Conservation (phyloP, 345 rosid genomes). For the Streptanthus diversifolius region DNA sequence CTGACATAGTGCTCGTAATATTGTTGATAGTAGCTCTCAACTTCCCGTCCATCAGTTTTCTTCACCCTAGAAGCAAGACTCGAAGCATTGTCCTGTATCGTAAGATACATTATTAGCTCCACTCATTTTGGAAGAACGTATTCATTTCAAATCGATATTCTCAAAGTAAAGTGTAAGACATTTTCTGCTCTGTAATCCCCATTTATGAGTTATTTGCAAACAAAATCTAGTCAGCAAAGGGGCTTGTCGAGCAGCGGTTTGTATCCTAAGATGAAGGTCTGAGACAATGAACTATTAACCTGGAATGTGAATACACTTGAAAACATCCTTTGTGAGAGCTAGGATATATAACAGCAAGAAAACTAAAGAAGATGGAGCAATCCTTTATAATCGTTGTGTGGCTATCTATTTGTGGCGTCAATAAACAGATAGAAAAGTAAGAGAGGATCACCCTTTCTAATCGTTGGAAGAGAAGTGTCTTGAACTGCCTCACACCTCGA, state of each 20-base stretch:
- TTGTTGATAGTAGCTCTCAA: slow-evolving; percentile 86
- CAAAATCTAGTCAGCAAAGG: not conserved
- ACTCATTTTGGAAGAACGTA: not conserved
- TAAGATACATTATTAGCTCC: not conserved
- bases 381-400: not conserved
- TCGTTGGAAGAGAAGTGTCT: slow-evolving; percentile 74
- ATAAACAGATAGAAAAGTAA: not conserved
- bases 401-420: not conserved
- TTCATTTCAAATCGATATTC: not conserved
- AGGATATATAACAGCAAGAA: not conserved
- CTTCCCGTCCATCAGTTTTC: slow-evolving; percentile 96
- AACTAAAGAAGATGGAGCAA: not conserved
- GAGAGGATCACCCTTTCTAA: slow-evolving; percentile 61
- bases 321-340: not conserved
- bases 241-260: not conserved
- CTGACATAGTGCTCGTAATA: slow-evolving; percentile 88
- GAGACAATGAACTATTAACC: not conserved
- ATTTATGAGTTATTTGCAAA: not conserved
- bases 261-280: not conserved
- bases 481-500: slow-evolving; percentile 87
- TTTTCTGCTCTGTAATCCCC: not conserved
- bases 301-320: not conserved
- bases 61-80: slow-evolving; percentile 92
- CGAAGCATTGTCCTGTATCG: slow-evolving; percentile 74
- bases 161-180: slow-evolving; percentile 1